phyloP scores from a whole-genome alignment of 2,329 filamentous ascomycete genomes.

The Metarhizium album region DNA sequence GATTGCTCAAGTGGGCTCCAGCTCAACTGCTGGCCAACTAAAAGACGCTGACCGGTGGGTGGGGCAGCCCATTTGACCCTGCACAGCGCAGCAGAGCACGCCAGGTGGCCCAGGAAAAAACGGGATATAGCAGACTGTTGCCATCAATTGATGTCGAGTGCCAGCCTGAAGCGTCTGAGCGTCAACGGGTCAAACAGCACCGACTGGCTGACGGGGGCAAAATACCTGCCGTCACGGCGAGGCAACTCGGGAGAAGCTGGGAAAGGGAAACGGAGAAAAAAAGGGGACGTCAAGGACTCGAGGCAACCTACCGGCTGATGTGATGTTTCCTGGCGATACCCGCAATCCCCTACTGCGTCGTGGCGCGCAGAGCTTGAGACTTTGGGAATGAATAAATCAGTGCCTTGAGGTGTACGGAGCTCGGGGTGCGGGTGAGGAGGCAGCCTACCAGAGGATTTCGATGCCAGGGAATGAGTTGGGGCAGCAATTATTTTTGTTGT shows the following conservation, averaged over 20 bases:
- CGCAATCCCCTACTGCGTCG: too few species aligned
- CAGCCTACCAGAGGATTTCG: too few species aligned
- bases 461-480: conserved; percentile 4
- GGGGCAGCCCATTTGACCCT: neutral
- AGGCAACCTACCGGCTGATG: neutral
- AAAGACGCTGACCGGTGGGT: neutral
- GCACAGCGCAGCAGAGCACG: neutral
- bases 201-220: neutral
- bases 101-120: too few species aligned
- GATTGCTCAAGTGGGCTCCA: neutral
- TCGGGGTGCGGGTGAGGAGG: neutral
- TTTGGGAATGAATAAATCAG: too few species aligned
- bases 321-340: neutral
- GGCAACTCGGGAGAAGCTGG: neutral
- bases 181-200: neutral
- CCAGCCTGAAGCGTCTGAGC: too few species aligned
- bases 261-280: neutral
- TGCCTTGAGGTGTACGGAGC: neutral
- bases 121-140: too few species aligned
- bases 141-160: too few species aligned
- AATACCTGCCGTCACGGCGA: neutral
- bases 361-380: too few species aligned
- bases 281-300: too few species aligned
- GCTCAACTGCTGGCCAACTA: neutral
- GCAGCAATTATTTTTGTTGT: neutral